A percentile compares a stretch with the other conserved stretches of the same genome.
These are phyloP conservation scores for Pseudofabraea citricarpa DNA, from an alignment of 2,329 filamentous ascomycete species.

Conservation along the genomic window DNA sequence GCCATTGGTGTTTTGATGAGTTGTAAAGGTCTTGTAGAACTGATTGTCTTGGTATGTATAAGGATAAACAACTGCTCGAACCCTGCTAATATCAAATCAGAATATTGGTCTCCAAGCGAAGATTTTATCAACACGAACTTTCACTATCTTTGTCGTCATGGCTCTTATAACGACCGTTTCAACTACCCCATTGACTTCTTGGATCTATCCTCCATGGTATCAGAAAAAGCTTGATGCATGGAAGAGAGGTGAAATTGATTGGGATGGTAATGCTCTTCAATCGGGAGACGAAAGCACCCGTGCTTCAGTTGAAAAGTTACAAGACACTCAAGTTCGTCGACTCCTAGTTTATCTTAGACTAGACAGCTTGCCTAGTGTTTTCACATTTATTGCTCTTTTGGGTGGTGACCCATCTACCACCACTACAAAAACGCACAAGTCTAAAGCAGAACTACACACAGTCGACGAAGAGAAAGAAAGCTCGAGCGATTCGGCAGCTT, in stretches of 20 bases:
- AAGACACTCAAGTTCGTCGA: constrained; percentile 49
- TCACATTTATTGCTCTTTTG: constrained; percentile 77
- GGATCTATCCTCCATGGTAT: constrained; percentile 74
- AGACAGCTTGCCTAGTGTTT: constrained; percentile 76
- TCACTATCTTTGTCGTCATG: constrained; percentile 95
- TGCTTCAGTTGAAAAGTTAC: constrained; percentile 41
- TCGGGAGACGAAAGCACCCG: constrained; percentile 30
- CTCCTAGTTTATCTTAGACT: constrained; percentile 78
- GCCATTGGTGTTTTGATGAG: constrained; percentile 91
- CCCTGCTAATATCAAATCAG: constrained; percentile 28
- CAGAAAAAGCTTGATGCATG: constrained; percentile 68
- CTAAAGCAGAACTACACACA: constrained; percentile 25
- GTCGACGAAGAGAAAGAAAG: constrained; percentile 20
- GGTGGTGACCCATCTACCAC: constrained; percentile 43
- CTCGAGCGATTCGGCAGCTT: constrained; percentile 18
- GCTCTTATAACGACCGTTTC: constrained; percentile 80
- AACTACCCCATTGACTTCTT: constrained; percentile 71
- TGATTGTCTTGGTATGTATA: constrained; percentile 83
- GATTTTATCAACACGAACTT: constrained; percentile 75
- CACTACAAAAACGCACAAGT: constrained; percentile 28
- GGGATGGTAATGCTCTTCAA: constrained; percentile 56
- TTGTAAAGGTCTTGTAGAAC: constrained; percentile 90
- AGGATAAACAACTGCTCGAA: too few relatives aligned
- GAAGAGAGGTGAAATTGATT: constrained; percentile 86
- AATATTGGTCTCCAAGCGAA: constrained; percentile 80